These are phyloP conservation scores for Leishmania gerbilli DNA, from an alignment of 208 protist species.

Conservation along the genomic window DNA sequence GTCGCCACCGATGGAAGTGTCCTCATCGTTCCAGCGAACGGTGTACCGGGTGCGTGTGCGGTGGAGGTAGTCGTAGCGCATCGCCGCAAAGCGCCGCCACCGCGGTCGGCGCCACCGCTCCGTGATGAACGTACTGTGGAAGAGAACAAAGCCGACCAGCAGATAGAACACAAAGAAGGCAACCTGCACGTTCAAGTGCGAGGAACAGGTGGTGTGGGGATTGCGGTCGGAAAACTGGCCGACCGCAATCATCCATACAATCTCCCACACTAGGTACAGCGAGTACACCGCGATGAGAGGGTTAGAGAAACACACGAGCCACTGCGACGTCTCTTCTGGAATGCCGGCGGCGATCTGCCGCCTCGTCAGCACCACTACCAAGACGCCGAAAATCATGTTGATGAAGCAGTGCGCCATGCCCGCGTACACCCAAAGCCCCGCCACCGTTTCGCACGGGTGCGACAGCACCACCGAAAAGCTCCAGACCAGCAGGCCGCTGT, in stretches of 20 bases:
- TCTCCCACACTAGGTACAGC: slow-evolving; percentile 57
- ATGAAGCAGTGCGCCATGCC: slow-evolving; percentile 59
- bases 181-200: slow-evolving; percentile 52
- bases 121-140: slow-evolving; percentile 61
- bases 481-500: slow-evolving; percentile 55
- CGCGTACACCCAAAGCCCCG: slow-evolving; percentile 32
- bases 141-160: slow-evolving; percentile 32
- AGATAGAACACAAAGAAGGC: slow-evolving; percentile 50
- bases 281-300: slow-evolving; percentile 45
- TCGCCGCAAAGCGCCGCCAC: slow-evolving; percentile 49
- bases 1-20: not conserved
- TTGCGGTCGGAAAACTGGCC: slow-evolving; percentile 6
- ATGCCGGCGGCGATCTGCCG: slow-evolving; percentile 59
- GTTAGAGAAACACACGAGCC: slow-evolving; percentile 43
- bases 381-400: slow-evolving; percentile 69
- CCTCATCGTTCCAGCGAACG: slow-evolving; percentile 16
- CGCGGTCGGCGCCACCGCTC: slow-evolving; percentile 53
- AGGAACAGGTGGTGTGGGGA: slow-evolving; percentile 28
- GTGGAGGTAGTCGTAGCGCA: slow-evolving; percentile 29
- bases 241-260: slow-evolving; percentile 59
- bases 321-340: slow-evolving; percentile 22
- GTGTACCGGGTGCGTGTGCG: not conserved
- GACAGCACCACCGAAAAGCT: slow-evolving; percentile 46
- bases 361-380: slow-evolving; percentile 48
- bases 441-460: slow-evolving; percentile 22